Base-by-base conservation (phyloP, 768 basidiomycete genomes). In the Coprinopsis sp. region DNA sequence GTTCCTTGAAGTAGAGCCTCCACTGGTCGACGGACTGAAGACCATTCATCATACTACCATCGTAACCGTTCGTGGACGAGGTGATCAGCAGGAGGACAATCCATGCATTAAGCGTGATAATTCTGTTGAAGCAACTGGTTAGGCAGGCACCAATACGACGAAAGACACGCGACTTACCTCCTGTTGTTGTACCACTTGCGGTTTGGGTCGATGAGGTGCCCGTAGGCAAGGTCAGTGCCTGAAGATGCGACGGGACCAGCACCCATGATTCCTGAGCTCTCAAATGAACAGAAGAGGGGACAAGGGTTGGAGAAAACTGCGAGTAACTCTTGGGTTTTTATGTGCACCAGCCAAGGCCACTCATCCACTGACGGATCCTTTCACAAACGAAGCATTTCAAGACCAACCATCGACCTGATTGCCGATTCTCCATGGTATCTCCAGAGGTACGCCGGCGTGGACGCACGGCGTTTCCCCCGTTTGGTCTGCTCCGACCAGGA, bases 11-110 rank as follows among this genome's bases (percentile, higher is more conserved):
- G 57, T 78, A 83, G 6, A 50, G 36, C 37, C 70, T 62, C 87
- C 87, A 90, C 52, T 82, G 77, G 14, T 57, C 45, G 49, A 88
- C 69, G 37, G 77, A 76, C 63, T 90, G 87, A 33, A 90, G 70
- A 60, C 82, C 83, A 63, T 88, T 87, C 84, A 87, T 84, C 78
- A 87, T 79, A 61, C 78, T 81, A 50, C 83, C 82, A 56, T 87
- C 86, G 58, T 81, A 87, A 42, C 85, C 86, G 60, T 80, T 84
- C 37, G 81, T 84, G 13, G 82, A 83, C 21, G 84, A 85, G 10
- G 84, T 87, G 58, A 87, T 82, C 52, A 87, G 77, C 21, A 33
- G 34, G 1, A 7, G 30, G 16, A 24, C 16, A 31, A 23, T 13
- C 40, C 42, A 18, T 25, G 27, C n/a, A n/a, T n/a, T n/a, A n/a